Conservation (phyloP, 805 yeast species). For the Tetrapisispora arboricola region DNA sequence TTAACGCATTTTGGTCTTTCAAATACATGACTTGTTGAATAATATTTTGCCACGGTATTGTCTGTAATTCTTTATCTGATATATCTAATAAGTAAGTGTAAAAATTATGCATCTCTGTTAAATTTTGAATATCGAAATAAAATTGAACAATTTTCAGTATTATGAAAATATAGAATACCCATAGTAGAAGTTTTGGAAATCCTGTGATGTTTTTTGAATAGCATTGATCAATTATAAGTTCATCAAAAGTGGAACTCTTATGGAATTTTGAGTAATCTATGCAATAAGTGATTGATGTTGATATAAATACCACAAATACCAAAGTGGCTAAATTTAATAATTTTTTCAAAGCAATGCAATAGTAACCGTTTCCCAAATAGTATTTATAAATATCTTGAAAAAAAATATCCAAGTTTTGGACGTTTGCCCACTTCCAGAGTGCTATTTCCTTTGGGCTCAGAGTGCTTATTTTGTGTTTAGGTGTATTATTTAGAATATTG, state of each 20-base stretch:
- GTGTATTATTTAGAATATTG: slow-evolving; percentile 19
- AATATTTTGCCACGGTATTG: slow-evolving; percentile 86
- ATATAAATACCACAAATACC: slow-evolving; percentile 66
- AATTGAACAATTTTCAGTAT: slow-evolving; percentile 44
- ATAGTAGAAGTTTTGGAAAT: slow-evolving; percentile 47
- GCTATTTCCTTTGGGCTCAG: slow-evolving; percentile 66
- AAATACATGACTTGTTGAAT: slow-evolving; percentile 65
- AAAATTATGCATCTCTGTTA: slow-evolving; percentile 68
- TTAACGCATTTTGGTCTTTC: slow-evolving; percentile 66
- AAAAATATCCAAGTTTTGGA: slow-evolving; percentile 81
- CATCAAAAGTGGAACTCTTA: slow-evolving; percentile 24
- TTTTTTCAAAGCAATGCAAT: slow-evolving; percentile 62
- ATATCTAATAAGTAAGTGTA: slow-evolving; percentile 63
- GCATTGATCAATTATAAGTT: slow-evolving; percentile 31
- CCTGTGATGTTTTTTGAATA: slow-evolving; percentile 36
- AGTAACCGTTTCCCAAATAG: slow-evolving; percentile 75
- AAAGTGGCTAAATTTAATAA: slow-evolving; percentile 61
- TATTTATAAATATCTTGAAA: slow-evolving; percentile 74
- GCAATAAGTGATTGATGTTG: slow-evolving; percentile 75
- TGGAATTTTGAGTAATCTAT: slow-evolving; percentile 50
- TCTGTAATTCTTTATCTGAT: slow-evolving; percentile 74
- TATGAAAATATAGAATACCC: slow-evolving; percentile 49
- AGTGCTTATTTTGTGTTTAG: slow-evolving; percentile 29
- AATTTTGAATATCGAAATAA: slow-evolving; percentile 51
- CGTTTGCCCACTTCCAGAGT: slow-evolving; percentile 93